Evolutionary conservation across 1,284 basidiomycete genomes (phyloP).

Genomic region (Fomitiporia mediterranea): DNA sequence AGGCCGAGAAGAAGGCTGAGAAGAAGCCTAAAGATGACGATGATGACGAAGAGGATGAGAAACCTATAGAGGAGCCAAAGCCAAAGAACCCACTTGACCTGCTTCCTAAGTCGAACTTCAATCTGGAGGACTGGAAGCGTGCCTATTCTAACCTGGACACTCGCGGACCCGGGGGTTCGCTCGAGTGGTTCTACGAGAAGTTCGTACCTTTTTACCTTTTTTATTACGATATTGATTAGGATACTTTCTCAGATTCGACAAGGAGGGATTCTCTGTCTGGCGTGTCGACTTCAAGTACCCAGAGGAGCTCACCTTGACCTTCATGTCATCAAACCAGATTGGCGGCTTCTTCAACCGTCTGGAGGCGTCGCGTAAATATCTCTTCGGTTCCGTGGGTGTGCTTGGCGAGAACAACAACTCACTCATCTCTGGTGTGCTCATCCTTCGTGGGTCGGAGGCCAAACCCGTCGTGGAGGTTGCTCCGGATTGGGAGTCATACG

Average conservation of each 20-base stretch:
- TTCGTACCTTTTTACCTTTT: slow-evolving; percentile 34
- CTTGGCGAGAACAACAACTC: slow-evolving; percentile 78
- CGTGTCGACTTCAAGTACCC: slow-evolving; percentile 97
- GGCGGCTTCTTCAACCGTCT: slow-evolving; percentile 96
- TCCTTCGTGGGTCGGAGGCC: slow-evolving; percentile 74
- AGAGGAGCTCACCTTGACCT: slow-evolving; percentile 86
- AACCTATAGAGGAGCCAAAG: slow-evolving; percentile 66
- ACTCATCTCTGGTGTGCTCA: slow-evolving; percentile 75
- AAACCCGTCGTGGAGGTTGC: slow-evolving; percentile 75
- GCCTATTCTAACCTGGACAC: slow-evolving; percentile 98
- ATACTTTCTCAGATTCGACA: slow-evolving; percentile 67
- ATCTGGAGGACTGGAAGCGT: slow-evolving; percentile 98
- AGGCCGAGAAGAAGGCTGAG: slow-evolving; percentile 57
- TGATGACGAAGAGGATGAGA: slow-evolving; percentile 64
- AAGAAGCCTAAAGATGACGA: slow-evolving; percentile 63
- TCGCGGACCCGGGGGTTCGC: slow-evolving; percentile 62
- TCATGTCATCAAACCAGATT: slow-evolving; percentile 91
- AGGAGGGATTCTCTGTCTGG: slow-evolving; percentile 89
- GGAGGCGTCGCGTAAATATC: slow-evolving; percentile 91
- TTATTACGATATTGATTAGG: slow-evolving; percentile 22
- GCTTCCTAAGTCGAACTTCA: slow-evolving; percentile 88
- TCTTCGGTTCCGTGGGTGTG: slow-evolving; percentile 91
- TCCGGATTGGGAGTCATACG: slow-evolving; percentile 92
- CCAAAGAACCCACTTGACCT: slow-evolving; percentile 92
- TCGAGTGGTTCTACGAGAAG: slow-evolving; percentile 93